A percentile compares a stretch with the other conserved stretches of the same genome.
These are phyloP conservation scores for Chlamydomonas schloesseri DNA, from an alignment of 139 green algal genomes.

Conservation along the genomic window DNA sequence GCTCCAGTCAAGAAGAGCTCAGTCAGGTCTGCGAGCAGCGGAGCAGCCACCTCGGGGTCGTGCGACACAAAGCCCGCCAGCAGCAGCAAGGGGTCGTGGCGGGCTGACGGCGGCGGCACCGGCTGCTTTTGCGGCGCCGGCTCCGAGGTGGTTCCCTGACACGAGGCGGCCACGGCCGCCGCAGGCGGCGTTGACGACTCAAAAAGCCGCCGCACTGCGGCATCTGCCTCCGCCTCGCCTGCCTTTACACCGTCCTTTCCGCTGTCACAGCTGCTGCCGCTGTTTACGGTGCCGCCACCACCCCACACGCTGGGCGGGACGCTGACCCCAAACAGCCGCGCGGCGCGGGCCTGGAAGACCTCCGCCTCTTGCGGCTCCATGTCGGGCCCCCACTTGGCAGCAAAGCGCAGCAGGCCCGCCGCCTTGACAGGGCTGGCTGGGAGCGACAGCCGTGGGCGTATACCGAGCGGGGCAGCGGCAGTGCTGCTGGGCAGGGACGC, in stretches of 20 bases:
- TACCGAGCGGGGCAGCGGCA: not conserved
- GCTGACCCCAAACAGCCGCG: conserved; percentile 14
- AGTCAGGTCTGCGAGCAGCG: not conserved
- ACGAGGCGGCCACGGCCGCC: too few relatives aligned
- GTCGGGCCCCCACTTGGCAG: conserved; percentile 11
- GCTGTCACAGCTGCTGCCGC: too few relatives aligned
- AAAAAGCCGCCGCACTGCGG: too few relatives aligned
- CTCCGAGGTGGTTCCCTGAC: too few relatives aligned
- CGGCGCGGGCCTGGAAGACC: not conserved
- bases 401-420: conserved; percentile 13
- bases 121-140: too few relatives aligned
- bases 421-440: conserved; percentile 12
- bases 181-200: too few relatives aligned
- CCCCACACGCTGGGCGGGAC: too few relatives aligned
- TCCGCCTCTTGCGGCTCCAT: not conserved
- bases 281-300: too few relatives aligned
- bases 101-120: not conserved
- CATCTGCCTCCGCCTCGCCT: too few relatives aligned
- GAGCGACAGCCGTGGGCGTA: not conserved
- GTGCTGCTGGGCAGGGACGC: not conserved
- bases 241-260: too few relatives aligned
- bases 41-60: not conserved
- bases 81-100: not conserved
- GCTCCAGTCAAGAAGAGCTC: not conserved
- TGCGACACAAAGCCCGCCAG: not conserved